Base-by-base conservation (phyloP, 352 stramenopile genomes). In the Pythium sp. region DNA sequence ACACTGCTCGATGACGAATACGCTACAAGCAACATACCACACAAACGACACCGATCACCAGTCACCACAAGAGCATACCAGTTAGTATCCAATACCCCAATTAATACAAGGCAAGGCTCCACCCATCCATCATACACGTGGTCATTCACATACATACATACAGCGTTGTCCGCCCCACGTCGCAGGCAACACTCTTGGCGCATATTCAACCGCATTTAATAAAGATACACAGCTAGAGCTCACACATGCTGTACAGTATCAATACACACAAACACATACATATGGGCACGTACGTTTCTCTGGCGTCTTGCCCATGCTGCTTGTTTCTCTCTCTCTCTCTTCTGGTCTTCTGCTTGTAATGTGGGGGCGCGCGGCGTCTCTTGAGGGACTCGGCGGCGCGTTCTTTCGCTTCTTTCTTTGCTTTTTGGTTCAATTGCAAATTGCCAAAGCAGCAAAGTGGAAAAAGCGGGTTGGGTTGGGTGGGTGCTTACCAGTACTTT, bases 271-370 rank as follows among this genome's bases (percentile, higher is more conserved):
- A 26, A 26, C 24, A 51, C 14, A 36, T 34, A 32, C 43, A 24
- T 20, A 53, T 20, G 51, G 49, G 73, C 55, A 30, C 54, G 67
- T 51, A 78, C 72, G 75, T 69, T 70, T 78, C 69, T 86, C 76
- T 32, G 76, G 74, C 15, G 76, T 81, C 68, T 86, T 90, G 68
- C 72, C 75, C 80, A 88, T 90, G 64, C 14, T 56, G 53, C 5
- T 36, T 43, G 14, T 18, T 34, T n/a, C 22, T 56, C 20, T 58
- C 20, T 24, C 22, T 57, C 49, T 55, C 26, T 34, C 28, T 58
- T 61, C 12, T 26, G 24, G 24, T 51, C 5, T 28, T 8, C 28
- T n/a, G 18, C 14, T 43, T 26, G 38, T 8, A 22, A 3, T 38
- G 60, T 28, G 60, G 24, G 15, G 60, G 59, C 43, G 59, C 46